Evolutionary conservation across 495 filamentous ascomycete genomes (phyloP).

Genomic region (Clohesyomyces aquaticus): DNA sequence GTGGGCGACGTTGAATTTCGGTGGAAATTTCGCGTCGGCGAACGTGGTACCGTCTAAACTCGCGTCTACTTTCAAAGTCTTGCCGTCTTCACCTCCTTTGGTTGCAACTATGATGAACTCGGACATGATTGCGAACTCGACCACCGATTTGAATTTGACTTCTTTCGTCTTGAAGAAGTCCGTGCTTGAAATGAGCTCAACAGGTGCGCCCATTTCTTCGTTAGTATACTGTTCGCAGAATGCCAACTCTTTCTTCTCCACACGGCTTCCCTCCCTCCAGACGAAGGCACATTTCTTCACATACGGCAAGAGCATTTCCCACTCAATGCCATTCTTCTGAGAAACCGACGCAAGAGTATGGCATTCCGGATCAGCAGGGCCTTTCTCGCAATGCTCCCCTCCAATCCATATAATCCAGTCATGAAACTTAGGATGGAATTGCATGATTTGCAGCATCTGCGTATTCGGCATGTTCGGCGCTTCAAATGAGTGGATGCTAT

Average conservation of each 20-base stretch:
- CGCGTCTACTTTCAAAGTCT: constrained; percentile 73
- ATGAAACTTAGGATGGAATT: constrained; percentile 78
- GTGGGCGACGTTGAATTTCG: constrained; percentile 73
- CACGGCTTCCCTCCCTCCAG: constrained; percentile 61
- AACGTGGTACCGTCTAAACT: constrained; percentile 82
- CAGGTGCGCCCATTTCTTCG: constrained; percentile 61
- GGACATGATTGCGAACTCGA: constrained; percentile 86
- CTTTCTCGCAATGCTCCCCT: constrained; percentile 57
- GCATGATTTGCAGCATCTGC: constrained; percentile 56
- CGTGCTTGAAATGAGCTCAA: constrained; percentile 71
- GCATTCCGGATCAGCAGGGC: constrained; percentile 57
- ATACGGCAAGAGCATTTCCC: constrained; percentile 68
- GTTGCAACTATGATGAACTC: constrained; percentile 93
- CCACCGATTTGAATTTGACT: constrained; percentile 67
- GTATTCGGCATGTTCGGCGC: constrained; percentile 57
- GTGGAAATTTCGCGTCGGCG: constrained; percentile 82
- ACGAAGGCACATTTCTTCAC: constrained; percentile 84
- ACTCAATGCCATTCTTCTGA: constrained; percentile 73
- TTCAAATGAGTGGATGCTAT: constrained; percentile 67
- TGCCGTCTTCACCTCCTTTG: constrained; percentile 60
- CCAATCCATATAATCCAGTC: constrained; percentile 94
- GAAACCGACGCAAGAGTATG: constrained; percentile 71
- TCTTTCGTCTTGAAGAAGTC: constrained; percentile 70
- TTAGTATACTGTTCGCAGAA: constrained; percentile 77
- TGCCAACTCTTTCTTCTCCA: constrained; percentile 67